Percentiles rank a stretch among this genome's conserved stretches.
These are phyloP conservation scores for Inga oerstediana DNA, from an alignment of 306 rosid genomes.

Conservation along the genomic window DNA sequence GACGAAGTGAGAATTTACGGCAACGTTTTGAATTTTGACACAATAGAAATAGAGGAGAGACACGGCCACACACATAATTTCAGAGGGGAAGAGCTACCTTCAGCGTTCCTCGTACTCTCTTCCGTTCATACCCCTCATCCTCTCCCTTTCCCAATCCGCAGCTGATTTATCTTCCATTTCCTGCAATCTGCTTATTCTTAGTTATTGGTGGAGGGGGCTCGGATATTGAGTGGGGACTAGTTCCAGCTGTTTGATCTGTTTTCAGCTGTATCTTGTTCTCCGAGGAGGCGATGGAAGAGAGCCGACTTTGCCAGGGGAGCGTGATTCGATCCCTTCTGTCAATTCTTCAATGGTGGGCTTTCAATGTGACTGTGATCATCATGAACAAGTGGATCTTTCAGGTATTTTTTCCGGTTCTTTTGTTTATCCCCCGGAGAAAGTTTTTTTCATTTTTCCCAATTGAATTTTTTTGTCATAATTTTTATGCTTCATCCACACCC, in stretches of 20 bases:
- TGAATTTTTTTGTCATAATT: background rate
- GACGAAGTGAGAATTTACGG: background rate
- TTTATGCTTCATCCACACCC: background rate
- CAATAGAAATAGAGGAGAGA: background rate
- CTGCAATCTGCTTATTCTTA: background rate
- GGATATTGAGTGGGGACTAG: constrained; percentile 18
- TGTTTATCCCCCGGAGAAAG: background rate
- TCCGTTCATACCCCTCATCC: background rate
- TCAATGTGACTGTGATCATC: constrained; percentile 76
- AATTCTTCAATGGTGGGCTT: constrained; percentile 74
- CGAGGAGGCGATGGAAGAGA: constrained; percentile 56
- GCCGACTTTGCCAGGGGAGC: constrained; percentile 58
- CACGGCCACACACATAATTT: constrained; percentile 14
- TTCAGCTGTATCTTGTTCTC: constrained; percentile 20
- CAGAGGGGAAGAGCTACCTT: constrained; percentile 22
- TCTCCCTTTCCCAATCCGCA: background rate
- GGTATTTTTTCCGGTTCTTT: constrained; percentile 36
- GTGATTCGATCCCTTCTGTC: constrained; percentile 67
- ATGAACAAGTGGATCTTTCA: constrained; percentile 88
- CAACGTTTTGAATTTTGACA: constrained; percentile 9
- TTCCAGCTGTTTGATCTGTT: constrained; percentile 33
- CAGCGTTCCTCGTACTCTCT: constrained; percentile 30
- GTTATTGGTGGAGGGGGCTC: background rate
- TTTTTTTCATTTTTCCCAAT: background rate
- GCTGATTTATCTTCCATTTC: background rate